phyloP scores from a whole-genome alignment of 345 rosid species.

The Dovyalis caffra region DNA sequence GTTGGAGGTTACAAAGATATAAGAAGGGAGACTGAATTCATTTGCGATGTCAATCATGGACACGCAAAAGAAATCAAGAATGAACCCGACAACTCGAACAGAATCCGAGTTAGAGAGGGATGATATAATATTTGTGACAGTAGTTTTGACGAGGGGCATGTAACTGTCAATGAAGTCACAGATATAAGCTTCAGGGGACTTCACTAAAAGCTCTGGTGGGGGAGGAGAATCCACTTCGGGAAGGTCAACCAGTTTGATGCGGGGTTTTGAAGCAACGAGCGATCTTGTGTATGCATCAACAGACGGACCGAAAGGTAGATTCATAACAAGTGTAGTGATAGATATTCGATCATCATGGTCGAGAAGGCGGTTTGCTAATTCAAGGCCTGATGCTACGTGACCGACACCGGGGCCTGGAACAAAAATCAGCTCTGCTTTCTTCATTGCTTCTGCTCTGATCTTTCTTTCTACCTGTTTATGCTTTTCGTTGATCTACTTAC shows the following conservation, averaged over 20 bases:
- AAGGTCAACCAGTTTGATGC: slow-evolving; percentile 33
- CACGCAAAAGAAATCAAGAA: slow-evolving; percentile 18
- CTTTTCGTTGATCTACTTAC: too few relatives aligned
- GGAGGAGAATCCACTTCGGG: slow-evolving; percentile 33
- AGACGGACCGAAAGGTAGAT: background rate
- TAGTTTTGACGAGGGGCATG: slow-evolving; percentile 1
- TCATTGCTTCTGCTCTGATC: slow-evolving; percentile 11
- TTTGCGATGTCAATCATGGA: slow-evolving; percentile 20
- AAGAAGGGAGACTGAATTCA: slow-evolving; percentile 21
- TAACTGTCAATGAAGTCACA: background rate
- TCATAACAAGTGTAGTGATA: slow-evolving; percentile 31
- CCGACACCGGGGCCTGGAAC: slow-evolving; percentile 36
- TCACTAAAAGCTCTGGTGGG: slow-evolving; percentile 5
- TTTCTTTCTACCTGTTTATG: slow-evolving; percentile 1
- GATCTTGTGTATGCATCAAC: slow-evolving; percentile 14
- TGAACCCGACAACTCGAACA: slow-evolving; percentile 11
- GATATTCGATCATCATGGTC: slow-evolving; percentile 30
- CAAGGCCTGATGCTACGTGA: slow-evolving; percentile 47
- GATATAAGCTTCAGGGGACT: slow-evolving; percentile 20
- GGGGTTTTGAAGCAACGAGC: slow-evolving; percentile 19
- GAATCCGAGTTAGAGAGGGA: background rate
- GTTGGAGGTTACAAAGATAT: slow-evolving; percentile 13
- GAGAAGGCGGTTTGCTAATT: slow-evolving; percentile 45
- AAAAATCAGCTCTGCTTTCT: slow-evolving; percentile 36
- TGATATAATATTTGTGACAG: background rate